phyloP scores from a whole-genome alignment of 768 basidiomycete species.

The Psilocybe subaeruginosa region DNA sequence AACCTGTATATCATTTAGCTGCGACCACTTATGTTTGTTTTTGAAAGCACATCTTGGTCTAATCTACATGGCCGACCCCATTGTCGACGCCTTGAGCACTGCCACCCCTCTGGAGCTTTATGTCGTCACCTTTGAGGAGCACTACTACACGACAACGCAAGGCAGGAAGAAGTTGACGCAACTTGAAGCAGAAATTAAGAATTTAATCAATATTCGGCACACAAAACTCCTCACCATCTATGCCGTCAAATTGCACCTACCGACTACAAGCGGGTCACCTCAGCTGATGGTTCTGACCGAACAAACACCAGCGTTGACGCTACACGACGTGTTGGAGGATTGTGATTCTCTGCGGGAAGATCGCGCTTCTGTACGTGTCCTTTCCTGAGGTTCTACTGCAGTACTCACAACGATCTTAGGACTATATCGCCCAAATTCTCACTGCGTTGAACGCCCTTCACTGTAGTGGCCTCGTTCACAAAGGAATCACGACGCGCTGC shows the following conservation, averaged over 20 bases:
- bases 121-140: constrained; percentile 64
- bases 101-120: constrained; percentile 70
- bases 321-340: constrained; percentile 78
- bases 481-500: constrained; percentile 60
- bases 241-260: constrained; percentile 64
- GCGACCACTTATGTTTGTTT: not conserved
- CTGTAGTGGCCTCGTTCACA: constrained; percentile 66
- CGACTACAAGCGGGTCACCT: constrained; percentile 50
- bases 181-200: constrained; percentile 67
- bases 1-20: not conserved
- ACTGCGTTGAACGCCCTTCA: constrained; percentile 72
- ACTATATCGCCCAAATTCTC: constrained; percentile 75
- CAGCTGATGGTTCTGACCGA: constrained; percentile 74
- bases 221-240: constrained; percentile 68
- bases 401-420: constrained; percentile 42
- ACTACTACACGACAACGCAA: constrained; percentile 70
- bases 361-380: constrained; percentile 58
- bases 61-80: constrained; percentile 73
- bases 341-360: constrained; percentile 75
- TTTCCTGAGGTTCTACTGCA: constrained; percentile 3
- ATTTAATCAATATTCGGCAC: constrained; percentile 61
- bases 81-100: constrained; percentile 63
- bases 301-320: constrained; percentile 62
- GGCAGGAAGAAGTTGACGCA: constrained; percentile 74
- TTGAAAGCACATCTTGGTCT: constrained; percentile 62